A percentile compares a stretch with the other conserved stretches of the same genome.
Evolutionary conservation across 2,329 filamentous ascomycete genomes (phyloP).

Genomic region (Scytalidium sp.): DNA sequence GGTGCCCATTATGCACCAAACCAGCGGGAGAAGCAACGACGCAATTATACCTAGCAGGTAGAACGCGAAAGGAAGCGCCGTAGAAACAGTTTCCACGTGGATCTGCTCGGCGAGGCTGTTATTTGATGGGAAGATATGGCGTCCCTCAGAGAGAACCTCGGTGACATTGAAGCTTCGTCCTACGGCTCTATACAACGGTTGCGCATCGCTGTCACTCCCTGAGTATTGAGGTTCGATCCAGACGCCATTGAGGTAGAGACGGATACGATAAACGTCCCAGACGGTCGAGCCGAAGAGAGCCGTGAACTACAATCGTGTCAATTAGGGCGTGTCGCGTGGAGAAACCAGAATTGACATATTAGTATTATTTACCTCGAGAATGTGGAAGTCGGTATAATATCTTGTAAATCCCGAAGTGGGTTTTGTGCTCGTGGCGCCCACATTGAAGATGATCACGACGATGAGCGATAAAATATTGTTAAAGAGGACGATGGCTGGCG

Average conservation of each 20-base stretch:
- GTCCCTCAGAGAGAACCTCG: conserved; percentile 33
- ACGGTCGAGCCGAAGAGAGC: neutral
- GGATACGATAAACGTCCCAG: neutral
- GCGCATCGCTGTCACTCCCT: neutral
- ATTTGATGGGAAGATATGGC: conserved; percentile 37
- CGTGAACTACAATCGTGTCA: neutral
- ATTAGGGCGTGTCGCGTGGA: neutral
- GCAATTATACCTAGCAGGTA: neutral
- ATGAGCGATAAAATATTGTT: neutral
- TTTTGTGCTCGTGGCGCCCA: neutral
- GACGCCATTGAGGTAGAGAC: neutral
- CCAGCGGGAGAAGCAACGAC: neutral
- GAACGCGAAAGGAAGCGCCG: neutral
- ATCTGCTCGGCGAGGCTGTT: conserved; percentile 12
- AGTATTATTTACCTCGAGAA: neutral
- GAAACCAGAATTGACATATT: neutral
- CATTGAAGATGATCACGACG: neutral
- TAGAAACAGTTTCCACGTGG: conserved; percentile 13
- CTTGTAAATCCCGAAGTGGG: neutral
- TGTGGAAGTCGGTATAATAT: neutral
- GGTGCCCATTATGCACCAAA: neutral
- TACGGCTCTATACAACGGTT: neutral
- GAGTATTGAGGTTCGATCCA: neutral
- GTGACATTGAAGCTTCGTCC: neutral
- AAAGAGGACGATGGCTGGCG: neutral